These are phyloP conservation scores for Colletotrichum brevisporum DNA, from an alignment of 2,329 filamentous ascomycete genomes.

Conservation along the genomic window DNA sequence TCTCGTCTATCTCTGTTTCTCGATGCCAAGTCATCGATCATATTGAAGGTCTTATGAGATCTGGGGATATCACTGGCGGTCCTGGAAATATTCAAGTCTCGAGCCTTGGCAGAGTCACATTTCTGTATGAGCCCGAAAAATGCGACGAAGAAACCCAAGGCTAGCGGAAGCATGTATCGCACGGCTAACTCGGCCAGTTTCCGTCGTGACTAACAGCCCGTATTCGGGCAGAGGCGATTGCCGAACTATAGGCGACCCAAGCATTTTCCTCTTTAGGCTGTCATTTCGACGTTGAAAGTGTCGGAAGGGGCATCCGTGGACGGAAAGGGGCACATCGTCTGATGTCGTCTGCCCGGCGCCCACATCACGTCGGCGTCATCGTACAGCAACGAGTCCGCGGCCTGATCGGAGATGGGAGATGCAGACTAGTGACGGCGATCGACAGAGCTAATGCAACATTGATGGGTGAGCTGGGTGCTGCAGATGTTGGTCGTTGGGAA, in stretches of 20 bases:
- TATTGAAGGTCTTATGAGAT: background rate
- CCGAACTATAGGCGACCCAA: background rate
- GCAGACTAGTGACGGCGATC: background rate
- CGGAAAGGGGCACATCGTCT: slow-evolving; percentile 22
- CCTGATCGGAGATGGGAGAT: background rate
- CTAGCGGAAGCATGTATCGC: too few relatives aligned
- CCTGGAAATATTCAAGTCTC: background rate
- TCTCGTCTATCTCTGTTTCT: background rate
- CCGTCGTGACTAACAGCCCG: background rate
- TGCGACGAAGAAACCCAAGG: background rate
- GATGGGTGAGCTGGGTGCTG: too few relatives aligned
- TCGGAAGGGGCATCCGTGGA: slow-evolving; percentile 16
- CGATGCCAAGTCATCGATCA: background rate
- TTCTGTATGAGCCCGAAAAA: too few relatives aligned
- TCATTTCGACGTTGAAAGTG: slow-evolving; percentile 5
- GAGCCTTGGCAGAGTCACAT: too few relatives aligned
- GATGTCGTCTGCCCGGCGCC: slow-evolving; percentile 10
- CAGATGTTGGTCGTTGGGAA: background rate
- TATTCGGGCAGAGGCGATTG: background rate
- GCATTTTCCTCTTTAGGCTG: slow-evolving; percentile 6
- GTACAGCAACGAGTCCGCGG: background rate
- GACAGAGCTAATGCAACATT: background rate
- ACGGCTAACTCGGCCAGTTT: too few relatives aligned
- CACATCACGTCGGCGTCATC: slow-evolving; percentile 6
- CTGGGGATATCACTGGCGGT: background rate